Evolutionary conservation across 257 asterid genomes (phyloP).

Genomic region (Galeopsis tetrahit): DNA sequence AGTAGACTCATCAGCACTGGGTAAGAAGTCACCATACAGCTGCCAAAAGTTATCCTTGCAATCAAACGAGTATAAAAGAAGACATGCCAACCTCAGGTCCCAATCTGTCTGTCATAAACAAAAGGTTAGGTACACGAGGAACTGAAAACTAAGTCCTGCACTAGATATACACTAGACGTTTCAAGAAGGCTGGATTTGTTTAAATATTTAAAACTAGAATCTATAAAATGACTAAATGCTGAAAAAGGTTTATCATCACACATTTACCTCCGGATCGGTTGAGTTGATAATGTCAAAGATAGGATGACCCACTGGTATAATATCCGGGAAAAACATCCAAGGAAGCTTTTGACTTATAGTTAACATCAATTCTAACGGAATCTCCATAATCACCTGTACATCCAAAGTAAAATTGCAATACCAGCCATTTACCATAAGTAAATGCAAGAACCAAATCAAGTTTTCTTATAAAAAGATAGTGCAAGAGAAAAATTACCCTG

Average conservation of each 20-base stretch:
- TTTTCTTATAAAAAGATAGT: not conserved
- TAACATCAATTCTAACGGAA: slow-evolving; percentile 94
- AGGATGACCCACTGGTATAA: slow-evolving; percentile 93
- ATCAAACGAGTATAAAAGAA: slow-evolving; percentile 83
- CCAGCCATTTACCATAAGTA: not conserved
- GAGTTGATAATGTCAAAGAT: slow-evolving; percentile 93
- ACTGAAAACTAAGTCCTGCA: slow-evolving; percentile 22
- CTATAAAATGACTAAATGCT: slow-evolving; percentile 12
- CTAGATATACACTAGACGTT: slow-evolving; percentile 4
- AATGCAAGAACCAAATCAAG: slow-evolving; percentile 14
- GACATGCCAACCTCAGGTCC: slow-evolving; percentile 96
- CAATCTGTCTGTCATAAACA: slow-evolving; percentile 83
- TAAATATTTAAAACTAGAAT: not conserved
- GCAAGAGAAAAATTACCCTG: slow-evolving; percentile 55
- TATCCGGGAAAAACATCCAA: slow-evolving; percentile 99
- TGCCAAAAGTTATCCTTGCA: slow-evolving; percentile 97
- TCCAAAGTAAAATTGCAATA: slow-evolving; percentile 27
- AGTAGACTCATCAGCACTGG: slow-evolving; percentile 83
- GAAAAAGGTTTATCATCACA: slow-evolving; percentile 26
- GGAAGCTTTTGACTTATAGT: slow-evolving; percentile 92
- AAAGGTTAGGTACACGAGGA: slow-evolving; percentile 35
- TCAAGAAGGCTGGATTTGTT: slow-evolving; percentile 6
- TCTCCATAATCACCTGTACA: slow-evolving; percentile 93
- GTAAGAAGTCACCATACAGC: slow-evolving; percentile 94
- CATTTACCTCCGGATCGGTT: slow-evolving; percentile 87